Base-by-base conservation (phyloP, 768 basidiomycete genomes). In the Termitomyces bulborhizus region DNA sequence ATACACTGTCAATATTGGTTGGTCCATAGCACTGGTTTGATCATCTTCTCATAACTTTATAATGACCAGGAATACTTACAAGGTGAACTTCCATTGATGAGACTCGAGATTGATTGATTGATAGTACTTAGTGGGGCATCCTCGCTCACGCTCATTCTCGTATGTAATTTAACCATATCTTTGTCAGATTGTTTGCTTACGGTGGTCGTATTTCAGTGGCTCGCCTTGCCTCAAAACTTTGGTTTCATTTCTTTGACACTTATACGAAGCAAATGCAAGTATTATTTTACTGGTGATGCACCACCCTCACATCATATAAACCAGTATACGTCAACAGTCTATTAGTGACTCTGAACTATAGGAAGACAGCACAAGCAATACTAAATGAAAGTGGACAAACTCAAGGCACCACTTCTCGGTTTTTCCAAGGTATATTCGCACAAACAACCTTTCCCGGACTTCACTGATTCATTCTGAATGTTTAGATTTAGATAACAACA, bases 261-360 rank as follows among this genome's bases (percentile, higher is more conserved):
- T 11, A 57, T 57, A 18, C 51, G 56, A 5, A 57, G 56, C 26
- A 57, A 57, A 53, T 39, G 56, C 43, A 6, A 34, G 56, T 53
- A 3, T n/a, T 15, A 27, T 11, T 29, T 26, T 3, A 29, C 18
- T 34, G 16, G 13, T 41, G 11, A 46, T 27, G 4, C 15, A 13
- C 21, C 6, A 8, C 9, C 24, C 12, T 40, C 21, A n/a, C 3
- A n/a, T 15, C 7, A 0, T 18, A 3, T 26, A 9, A 16, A 27
- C 7, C 1, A 57, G 56, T 57, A 18, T 57, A 57, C 8, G 56
- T 57, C 32, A 57, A 57, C 51, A 57, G 56, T 24, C 46, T 57
- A 2, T 34, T 57, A 12, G 56, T 57, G 15, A 57, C 56, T 36
- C 37, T 57, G 46, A 57, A 57, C 31, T 57, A 57, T 24, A 51